phyloP scores from a whole-genome alignment of 106 monocot species.

The Chionographis japonica region DNA sequence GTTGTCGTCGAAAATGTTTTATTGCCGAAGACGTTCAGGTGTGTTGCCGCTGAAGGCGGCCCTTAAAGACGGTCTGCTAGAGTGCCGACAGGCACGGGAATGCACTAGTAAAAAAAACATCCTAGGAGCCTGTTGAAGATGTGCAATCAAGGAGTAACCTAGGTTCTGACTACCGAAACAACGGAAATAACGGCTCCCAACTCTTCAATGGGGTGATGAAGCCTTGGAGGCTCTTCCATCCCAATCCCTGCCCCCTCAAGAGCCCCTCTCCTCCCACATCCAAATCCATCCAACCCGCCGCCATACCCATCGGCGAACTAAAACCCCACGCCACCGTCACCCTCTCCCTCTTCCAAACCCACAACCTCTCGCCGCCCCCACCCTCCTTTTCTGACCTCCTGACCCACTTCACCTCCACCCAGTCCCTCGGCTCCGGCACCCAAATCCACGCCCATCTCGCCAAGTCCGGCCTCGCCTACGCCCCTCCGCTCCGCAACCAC shows the following conservation, averaged over 20 bases:
- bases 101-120: too few species aligned
- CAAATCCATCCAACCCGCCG: neutral
- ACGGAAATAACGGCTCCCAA: too few species aligned
- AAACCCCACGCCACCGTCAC: neutral
- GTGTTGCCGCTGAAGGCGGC: too few species aligned
- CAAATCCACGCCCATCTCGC: constrained; percentile 45
- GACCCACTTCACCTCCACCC: constrained; percentile 3
- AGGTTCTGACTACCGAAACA: too few species aligned
- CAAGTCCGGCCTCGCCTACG: constrained; percentile 32
- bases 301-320: neutral
- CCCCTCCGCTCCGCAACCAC: constrained; percentile 29
- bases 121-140: too few species aligned
- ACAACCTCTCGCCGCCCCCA: neutral
- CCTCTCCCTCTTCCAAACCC: neutral
- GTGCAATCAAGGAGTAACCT: too few species aligned
- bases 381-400: neutral
- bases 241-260: neutral
- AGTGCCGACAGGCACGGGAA: too few species aligned
- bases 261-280: neutral
- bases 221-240: constrained; percentile 1
- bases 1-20: too few species aligned
- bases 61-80: too few species aligned
- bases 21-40: too few species aligned
- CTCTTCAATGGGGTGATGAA: constrained; percentile 1
- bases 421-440: constrained; percentile 11